Percentiles rank a stretch among this genome's conserved stretches.
Conservation (phyloP, 345 rosid genomes). For the Euclidium syriacum region DNA sequence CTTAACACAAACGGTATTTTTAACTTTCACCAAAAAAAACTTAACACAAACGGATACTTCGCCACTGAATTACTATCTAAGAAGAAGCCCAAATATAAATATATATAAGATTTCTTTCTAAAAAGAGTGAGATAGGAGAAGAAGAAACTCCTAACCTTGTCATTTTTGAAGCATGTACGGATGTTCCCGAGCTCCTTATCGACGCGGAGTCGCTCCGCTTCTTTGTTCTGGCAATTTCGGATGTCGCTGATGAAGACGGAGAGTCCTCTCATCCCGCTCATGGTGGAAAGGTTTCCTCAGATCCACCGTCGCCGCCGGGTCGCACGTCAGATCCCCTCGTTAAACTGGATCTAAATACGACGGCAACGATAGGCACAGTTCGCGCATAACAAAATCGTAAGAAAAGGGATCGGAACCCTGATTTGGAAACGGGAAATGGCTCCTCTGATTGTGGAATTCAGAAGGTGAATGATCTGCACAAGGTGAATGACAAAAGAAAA, state of each 20-base stretch:
- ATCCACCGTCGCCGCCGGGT: slow-evolving; percentile 23
- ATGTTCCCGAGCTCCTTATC: slow-evolving; percentile 98
- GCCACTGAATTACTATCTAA: neutral
- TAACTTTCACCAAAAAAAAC: too few relatives aligned
- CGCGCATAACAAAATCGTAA: neutral
- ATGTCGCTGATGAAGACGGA: slow-evolving; percentile 95
- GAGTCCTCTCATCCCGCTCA: slow-evolving; percentile 96
- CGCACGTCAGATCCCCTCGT: slow-evolving; percentile 17
- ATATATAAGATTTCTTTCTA: neutral
- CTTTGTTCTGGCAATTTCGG: slow-evolving; percentile 98
- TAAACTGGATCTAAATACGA: slow-evolving; percentile 17
- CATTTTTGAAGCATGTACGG: slow-evolving; percentile 96
- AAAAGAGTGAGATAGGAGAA: neutral
- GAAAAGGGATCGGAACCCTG: neutral
- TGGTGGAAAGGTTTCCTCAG: slow-evolving; percentile 7
- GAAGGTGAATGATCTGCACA: too few relatives aligned
- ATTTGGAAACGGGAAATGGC: neutral
- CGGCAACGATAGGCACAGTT: neutral
- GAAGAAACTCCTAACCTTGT: slow-evolving; percentile 47
- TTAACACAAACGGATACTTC: neutral
- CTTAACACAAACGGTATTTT: too few relatives aligned
- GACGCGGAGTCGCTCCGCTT: slow-evolving; percentile 88
- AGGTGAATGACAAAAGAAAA: too few relatives aligned
- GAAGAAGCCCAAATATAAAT: neutral
- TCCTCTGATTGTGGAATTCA: neutral